Conservation (phyloP, 2,329 filamentous ascomycete genomes). For the Epichloe baconii region DNA sequence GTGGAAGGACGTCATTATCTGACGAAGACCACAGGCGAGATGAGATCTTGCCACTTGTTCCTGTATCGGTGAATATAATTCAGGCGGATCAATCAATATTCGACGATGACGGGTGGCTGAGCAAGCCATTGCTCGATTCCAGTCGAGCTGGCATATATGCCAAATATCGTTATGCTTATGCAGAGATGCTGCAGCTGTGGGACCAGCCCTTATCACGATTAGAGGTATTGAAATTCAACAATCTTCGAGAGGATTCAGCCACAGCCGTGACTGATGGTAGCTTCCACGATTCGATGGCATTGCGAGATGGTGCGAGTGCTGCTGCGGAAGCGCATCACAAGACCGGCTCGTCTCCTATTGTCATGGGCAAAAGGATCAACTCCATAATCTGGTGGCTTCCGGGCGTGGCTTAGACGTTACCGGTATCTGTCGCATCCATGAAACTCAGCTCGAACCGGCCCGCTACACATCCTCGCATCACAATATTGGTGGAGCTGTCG, state of each 20-base stretch:
- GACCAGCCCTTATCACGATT: constrained; percentile 46
- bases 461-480: constrained; percentile 30
- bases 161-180: constrained; percentile 52
- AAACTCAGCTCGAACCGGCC: constrained; percentile 47
- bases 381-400: constrained; percentile 35
- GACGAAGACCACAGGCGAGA: constrained; percentile 39
- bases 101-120: constrained; percentile 55
- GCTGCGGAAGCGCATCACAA: constrained; percentile 22
- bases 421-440: constrained; percentile 49
- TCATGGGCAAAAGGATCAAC: constrained; percentile 44
- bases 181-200: constrained; percentile 58
- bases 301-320: constrained; percentile 25
- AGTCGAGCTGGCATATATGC: constrained; percentile 35
- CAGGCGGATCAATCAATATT: constrained; percentile 52
- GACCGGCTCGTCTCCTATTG: constrained; percentile 34
- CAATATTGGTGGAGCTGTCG: constrained; percentile 32
- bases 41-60: constrained; percentile 33
- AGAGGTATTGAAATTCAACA: constrained; percentile 58
- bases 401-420: constrained; percentile 48
- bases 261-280: constrained; percentile 17
- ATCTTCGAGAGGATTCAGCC: constrained; percentile 36
- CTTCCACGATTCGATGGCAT: constrained; percentile 23
- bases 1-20: constrained; percentile 37
- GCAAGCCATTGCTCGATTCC: constrained; percentile 42
- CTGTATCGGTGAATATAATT: constrained; percentile 37